A percentile compares a stretch with the other conserved stretches of the same genome.
Evolutionary conservation across 2,329 filamentous ascomycete species (phyloP).

Genomic region (Cylindrodendrum hubeiense): DNA sequence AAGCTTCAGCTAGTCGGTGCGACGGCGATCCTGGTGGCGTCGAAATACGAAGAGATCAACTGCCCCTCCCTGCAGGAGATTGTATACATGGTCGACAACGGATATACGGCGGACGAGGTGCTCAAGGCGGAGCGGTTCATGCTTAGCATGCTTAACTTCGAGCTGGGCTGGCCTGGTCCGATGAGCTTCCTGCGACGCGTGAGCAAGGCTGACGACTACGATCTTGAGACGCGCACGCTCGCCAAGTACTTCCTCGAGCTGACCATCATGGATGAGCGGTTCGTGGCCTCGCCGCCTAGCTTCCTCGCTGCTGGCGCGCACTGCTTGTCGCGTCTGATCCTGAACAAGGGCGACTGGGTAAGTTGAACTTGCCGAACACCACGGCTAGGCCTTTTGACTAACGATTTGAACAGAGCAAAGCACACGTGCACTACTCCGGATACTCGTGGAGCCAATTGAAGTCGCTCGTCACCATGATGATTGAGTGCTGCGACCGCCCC

Average conservation of each 20-base stretch:
- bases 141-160: constrained; percentile 95
- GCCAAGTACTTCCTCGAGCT: constrained; percentile 99
- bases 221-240: constrained; percentile 92
- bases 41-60: constrained; percentile 99
- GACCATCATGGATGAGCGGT: constrained; percentile 97
- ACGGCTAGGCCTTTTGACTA: constrained; percentile 44
- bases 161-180: constrained; percentile 97
- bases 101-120: constrained; percentile 91
- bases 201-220: constrained; percentile 98
- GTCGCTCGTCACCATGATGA: constrained; percentile 80
- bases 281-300: constrained; percentile 91
- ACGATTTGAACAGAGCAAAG: constrained; percentile 70
- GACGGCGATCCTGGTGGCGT: constrained; percentile 93
- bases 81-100: constrained; percentile 97
- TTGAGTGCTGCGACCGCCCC: constrained; percentile 89
- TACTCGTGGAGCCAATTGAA: constrained; percentile 91
- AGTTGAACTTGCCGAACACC: constrained; percentile 50
- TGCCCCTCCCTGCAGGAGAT: constrained; percentile 96
- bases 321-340: constrained; percentile 88
- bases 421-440: constrained; percentile 92
- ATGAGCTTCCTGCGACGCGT: constrained; percentile 98
- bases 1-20: constrained; percentile 97
- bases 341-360: constrained; percentile 95
- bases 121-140: constrained; percentile 98
- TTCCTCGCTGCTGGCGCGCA: constrained; percentile 93